Evolutionary conservation across 2,329 filamentous ascomycete species (phyloP).

Genomic region (Aspergillus floridensis): DNA sequence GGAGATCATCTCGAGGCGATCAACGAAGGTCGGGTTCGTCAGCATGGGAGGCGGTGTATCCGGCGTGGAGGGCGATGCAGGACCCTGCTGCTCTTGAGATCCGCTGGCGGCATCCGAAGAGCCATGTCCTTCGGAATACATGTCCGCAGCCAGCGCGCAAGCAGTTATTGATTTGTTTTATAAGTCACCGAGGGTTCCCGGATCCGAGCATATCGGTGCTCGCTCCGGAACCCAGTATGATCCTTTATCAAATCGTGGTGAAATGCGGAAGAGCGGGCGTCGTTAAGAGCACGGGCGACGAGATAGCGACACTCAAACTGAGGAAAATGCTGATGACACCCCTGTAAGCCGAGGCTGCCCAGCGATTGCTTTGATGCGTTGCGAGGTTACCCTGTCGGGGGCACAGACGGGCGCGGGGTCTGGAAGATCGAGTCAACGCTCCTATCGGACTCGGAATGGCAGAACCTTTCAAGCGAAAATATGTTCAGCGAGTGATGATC

Average conservation of each 20-base stretch:
- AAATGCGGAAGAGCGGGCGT: constrained; percentile 5
- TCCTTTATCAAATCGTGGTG: constrained; percentile 17
- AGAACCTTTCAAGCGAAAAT: constrained; percentile 20
- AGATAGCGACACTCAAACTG: not conserved
- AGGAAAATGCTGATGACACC: constrained; percentile 9
- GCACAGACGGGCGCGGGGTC: constrained; percentile 31
- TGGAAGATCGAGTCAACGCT: constrained; percentile 27
- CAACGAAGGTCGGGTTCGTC: constrained; percentile 30
- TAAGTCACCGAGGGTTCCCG: constrained; percentile 42
- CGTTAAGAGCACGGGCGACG: constrained; percentile 2
- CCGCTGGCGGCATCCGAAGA: constrained; percentile 33
- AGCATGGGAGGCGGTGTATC: constrained; percentile 24
- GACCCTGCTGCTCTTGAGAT: constrained; percentile 30
- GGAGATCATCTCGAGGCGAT: constrained; percentile 42
- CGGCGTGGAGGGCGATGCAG: constrained; percentile 22
- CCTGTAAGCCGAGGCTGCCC: constrained; percentile 27
- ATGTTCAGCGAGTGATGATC: constrained; percentile 23
- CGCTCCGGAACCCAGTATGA: constrained; percentile 39
- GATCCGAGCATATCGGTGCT: constrained; percentile 42
- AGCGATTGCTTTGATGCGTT: constrained; percentile 18
- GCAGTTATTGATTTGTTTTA: constrained; percentile 37
- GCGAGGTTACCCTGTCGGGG: constrained; percentile 29
- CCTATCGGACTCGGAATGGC: constrained; percentile 23
- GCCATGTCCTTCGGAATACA: constrained; percentile 47
- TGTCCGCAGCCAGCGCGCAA: constrained; percentile 39